phyloP scores from a whole-genome alignment of 116 monocot genomes.

The Dioscorea cayenensis region DNA sequence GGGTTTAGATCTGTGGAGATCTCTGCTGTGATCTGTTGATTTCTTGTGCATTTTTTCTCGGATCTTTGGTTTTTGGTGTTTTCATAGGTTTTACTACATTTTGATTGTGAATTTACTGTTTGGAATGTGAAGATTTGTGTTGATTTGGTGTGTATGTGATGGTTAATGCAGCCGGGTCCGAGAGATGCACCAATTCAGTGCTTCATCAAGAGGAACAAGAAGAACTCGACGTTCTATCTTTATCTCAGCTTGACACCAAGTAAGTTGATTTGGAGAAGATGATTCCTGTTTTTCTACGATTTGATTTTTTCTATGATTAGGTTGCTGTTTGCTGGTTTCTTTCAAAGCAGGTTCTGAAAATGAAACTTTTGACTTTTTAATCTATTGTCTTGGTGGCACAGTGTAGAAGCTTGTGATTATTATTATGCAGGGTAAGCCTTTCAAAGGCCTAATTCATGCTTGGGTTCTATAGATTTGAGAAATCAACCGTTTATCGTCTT shows the following conservation, averaged over 20 bases:
- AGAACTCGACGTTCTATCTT: conserved; percentile 52
- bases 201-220: conserved; percentile 74
- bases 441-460: neutral
- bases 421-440: neutral
- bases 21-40: neutral
- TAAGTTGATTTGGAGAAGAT: conserved; percentile 16
- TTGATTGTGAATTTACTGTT: neutral
- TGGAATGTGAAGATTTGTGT: no score
- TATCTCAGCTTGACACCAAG: conserved; percentile 55
- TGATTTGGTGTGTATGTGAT: neutral
- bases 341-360: neutral
- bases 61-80: neutral
- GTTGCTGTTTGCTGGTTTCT: neutral
- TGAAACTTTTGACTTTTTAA: neutral
- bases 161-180: conserved; percentile 45
- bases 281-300: neutral
- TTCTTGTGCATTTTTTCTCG: no score
- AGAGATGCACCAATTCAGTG: conserved; percentile 56
- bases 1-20: neutral
- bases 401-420: neutral
- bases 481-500: neutral
- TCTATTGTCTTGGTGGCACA: neutral
- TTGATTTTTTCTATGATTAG: neutral
- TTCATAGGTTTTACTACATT: neutral
- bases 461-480: neutral